These are phyloP conservation scores for Ustilago trichophora DNA, from an alignment of 1,284 basidiomycete species.

Conservation along the genomic window DNA sequence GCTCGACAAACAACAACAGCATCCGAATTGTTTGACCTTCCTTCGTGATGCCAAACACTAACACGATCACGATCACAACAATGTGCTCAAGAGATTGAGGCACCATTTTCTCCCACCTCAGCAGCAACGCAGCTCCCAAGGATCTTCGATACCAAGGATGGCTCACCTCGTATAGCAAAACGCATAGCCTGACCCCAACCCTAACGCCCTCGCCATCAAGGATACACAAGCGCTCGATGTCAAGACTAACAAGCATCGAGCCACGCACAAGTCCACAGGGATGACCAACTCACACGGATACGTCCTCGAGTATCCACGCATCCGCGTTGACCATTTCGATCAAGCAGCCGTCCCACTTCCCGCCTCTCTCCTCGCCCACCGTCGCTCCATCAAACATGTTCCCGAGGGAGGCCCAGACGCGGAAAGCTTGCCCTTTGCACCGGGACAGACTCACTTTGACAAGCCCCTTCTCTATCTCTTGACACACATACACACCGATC, in stretches of 20 bases:
- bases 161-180: too few species aligned
- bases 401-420: neutral
- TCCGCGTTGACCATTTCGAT: slow-evolving; percentile 58
- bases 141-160: too few species aligned
- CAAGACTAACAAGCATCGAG: too few species aligned
- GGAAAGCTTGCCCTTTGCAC: slow-evolving; percentile 17
- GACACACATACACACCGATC: slow-evolving; percentile 63
- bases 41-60: neutral
- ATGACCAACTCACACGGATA: slow-evolving; percentile 55
- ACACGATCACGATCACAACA: neutral
- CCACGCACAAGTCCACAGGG: neutral
- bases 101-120: too few species aligned
- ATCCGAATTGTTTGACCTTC: slow-evolving; percentile 2
- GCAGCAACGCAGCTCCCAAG: too few species aligned
- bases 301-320: slow-evolving; percentile 58
- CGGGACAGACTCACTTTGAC: slow-evolving; percentile 41
- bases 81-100: too few species aligned
- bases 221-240: too few species aligned
- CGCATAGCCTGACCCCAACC: too few species aligned
- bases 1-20: slow-evolving; percentile 2
- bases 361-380: slow-evolving; percentile 29
- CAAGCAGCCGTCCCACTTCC: slow-evolving; percentile 33
- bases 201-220: too few species aligned
- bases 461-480: slow-evolving; percentile 54
- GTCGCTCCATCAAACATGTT: slow-evolving; percentile 3